Percentiles rank a stretch among this genome's conserved stretches.
phyloP scores from a whole-genome alignment of 305 asterid species.

The Caryopteris hybrid region DNA sequence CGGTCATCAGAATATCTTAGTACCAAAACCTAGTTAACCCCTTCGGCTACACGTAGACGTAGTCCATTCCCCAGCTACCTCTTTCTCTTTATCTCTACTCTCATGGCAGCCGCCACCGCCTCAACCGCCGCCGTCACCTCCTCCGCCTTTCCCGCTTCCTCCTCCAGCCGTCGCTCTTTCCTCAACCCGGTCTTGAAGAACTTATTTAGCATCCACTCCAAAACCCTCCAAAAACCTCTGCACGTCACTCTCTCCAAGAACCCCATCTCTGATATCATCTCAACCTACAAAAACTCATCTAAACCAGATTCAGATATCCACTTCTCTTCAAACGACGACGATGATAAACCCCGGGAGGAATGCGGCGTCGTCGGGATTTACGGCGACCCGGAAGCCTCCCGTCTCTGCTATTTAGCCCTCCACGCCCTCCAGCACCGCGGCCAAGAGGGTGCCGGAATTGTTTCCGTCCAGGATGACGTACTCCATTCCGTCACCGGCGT shows the following conservation, averaged over 20 bases:
- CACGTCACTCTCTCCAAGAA: constrained; percentile 30
- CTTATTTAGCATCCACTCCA: constrained; percentile 17
- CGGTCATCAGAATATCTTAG: background rate
- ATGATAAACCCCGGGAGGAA: constrained; percentile 78
- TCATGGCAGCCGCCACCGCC: constrained; percentile 57
- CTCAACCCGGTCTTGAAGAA: constrained; percentile 25
- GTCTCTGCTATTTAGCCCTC: constrained; percentile 67
- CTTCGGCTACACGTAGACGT: constrained; percentile 2
- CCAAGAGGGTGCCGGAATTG: constrained; percentile 91
- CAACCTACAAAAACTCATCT: constrained; percentile 6
- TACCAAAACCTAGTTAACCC: constrained; percentile 16
- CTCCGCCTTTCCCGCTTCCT: background rate
- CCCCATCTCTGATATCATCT: constrained; percentile 42
- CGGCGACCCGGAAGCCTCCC: constrained; percentile 78
- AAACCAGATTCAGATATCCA: no score
- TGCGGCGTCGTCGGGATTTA: constrained; percentile 88
- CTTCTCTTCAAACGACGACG: no score
- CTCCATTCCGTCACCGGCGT: constrained; percentile 82
- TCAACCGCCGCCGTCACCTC: constrained; percentile 27
- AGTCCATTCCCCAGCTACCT: no score
- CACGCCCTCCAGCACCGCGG: constrained; percentile 96
- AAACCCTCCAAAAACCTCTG: constrained; percentile 22
- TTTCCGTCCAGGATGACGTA: constrained; percentile 55
- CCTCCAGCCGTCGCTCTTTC: constrained; percentile 24
- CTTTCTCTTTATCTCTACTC: no score